Base-by-base conservation (phyloP, 1,284 basidiomycete genomes). In the Inonotus hispidus region DNA sequence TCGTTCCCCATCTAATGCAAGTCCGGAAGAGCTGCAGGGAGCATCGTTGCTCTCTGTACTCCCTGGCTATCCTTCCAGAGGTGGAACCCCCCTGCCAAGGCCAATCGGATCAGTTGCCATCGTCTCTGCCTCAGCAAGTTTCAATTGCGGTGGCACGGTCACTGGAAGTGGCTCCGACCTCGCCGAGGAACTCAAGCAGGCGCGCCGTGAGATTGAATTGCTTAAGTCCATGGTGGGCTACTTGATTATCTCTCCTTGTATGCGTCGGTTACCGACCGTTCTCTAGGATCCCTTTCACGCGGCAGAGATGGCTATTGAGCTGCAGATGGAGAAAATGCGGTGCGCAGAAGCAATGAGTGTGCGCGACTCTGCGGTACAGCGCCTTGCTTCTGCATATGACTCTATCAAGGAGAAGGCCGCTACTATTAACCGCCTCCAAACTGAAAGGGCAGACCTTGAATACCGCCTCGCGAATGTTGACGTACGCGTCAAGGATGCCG, bases 281-380 rank as follows among this genome's bases (percentile, higher is more conserved):
- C 41, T 65, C 38, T 68, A 64, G 43, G 67, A 68, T 32, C 69
- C 60, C 7, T 71, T 65, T 21, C 53, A 56, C 13, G 58, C 64
- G 0, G 71, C 71, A 8, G 64, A 68, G n/a, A 74, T 82, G 68
- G 76, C 81, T 14, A 71, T 85, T 27, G 80, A 82, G 57, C 71
- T 86, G 19, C 79, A 83, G 62, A 71, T 82, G 32, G 85, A 88
- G 65, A 76, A 77, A 53, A 66, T 81, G 61, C 81, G 81, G 45
- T 77, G 83, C 2, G 69, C 71, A 16, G 87, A 90, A 66, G 85
- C 84, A 1, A 70, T 85, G 57, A 74, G 72, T 39, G 87, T 87
- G 29, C 81, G 88, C 46, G 88, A 90, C 68, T 79, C 77, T 38
- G 80, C 80, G n/a, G 80, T 87, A 0, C 71, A 79, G 43, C 82